Evolutionary conservation across 768 basidiomycete genomes (phyloP).

Genomic region (Xanthoconium stramineum): DNA sequence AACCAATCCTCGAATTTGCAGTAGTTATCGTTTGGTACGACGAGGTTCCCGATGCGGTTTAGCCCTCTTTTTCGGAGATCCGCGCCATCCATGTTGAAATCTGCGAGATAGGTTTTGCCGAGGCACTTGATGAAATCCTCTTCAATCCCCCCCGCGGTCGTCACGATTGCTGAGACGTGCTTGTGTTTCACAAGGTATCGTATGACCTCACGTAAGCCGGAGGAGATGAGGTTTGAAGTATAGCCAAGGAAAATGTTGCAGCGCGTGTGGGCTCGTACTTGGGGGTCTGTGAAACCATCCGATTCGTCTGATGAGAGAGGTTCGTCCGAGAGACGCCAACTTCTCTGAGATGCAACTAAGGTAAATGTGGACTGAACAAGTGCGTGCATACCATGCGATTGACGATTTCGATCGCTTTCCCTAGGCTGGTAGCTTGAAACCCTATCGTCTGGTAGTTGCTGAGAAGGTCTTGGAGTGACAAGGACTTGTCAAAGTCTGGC

Average conservation of each 20-base stretch:
- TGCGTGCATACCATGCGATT: slow-evolving; percentile 75
- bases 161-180: slow-evolving; percentile 86
- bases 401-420: slow-evolving; percentile 84
- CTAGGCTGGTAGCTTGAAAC: slow-evolving; percentile 95
- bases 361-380: not conserved
- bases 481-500: slow-evolving; percentile 75
- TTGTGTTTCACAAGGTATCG: slow-evolving; percentile 90
- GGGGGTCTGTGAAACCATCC: slow-evolving; percentile 57
- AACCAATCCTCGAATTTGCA: slow-evolving; percentile 99
- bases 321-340: slow-evolving; percentile 88
- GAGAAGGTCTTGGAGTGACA: slow-evolving; percentile 68
- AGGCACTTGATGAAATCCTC: slow-evolving; percentile 99
- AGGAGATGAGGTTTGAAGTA: slow-evolving; percentile 98
- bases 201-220: slow-evolving; percentile 91
- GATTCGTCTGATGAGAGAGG: slow-evolving; percentile 67
- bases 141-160: slow-evolving; percentile 97
- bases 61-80: slow-evolving; percentile 84
- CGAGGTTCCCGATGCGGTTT: slow-evolving; percentile 94
- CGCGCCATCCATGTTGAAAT: slow-evolving; percentile 90
- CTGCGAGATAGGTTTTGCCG: slow-evolving; percentile 92
- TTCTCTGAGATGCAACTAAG: slow-evolving; percentile 48
- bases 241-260: slow-evolving; percentile 95
- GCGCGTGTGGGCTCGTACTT: slow-evolving; percentile 64
- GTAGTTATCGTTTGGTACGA: slow-evolving; percentile 98
- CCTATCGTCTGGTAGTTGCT: slow-evolving; percentile 85